Percentiles rank a stretch among this genome's conserved stretches.
These are phyloP conservation scores for Backusella westeae DNA, from an alignment of 192 early-diverging fungal species.

Conservation along the genomic window DNA sequence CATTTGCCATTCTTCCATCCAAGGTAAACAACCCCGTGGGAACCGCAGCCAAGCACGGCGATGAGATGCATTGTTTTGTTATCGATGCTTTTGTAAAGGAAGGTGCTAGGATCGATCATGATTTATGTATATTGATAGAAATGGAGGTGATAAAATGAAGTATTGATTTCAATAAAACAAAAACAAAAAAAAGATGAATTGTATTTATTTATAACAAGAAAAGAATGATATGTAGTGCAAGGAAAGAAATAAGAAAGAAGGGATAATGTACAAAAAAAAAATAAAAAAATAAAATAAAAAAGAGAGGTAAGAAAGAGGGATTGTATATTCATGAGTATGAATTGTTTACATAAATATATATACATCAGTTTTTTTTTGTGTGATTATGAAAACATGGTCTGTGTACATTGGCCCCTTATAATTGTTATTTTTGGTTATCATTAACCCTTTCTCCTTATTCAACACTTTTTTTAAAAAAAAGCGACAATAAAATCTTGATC, in stretches of 20 bases:
- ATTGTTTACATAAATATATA: conserved; percentile 24
- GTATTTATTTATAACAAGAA: not conserved
- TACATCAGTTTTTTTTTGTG: too few species aligned
- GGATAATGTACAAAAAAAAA: too few species aligned
- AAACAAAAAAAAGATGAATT: not conserved
- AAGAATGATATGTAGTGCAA: not conserved
- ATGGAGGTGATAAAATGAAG: not conserved
- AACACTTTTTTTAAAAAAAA: not conserved
- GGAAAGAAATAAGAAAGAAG: not conserved
- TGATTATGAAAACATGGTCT: not conserved
- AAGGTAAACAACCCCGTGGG: conserved; percentile 76
- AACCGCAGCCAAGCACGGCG: conserved; percentile 63
- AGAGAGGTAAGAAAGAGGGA: not conserved
- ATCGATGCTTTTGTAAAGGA: conserved; percentile 18
- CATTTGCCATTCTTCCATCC: conserved; percentile 55
- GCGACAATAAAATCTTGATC: not conserved
- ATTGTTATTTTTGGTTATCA: not conserved
- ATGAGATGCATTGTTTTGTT: conserved; percentile 4
- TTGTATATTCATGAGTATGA: conserved; percentile 26
- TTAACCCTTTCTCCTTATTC: not conserved
- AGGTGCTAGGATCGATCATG: conserved; percentile 11
- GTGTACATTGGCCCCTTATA: not conserved
- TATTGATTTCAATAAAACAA: not conserved
- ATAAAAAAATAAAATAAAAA: not conserved
- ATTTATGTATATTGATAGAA: not conserved